phyloP scores from a whole-genome alignment of 805 yeast genomes.

The Schizosaccharomyces japonicus region DNA sequence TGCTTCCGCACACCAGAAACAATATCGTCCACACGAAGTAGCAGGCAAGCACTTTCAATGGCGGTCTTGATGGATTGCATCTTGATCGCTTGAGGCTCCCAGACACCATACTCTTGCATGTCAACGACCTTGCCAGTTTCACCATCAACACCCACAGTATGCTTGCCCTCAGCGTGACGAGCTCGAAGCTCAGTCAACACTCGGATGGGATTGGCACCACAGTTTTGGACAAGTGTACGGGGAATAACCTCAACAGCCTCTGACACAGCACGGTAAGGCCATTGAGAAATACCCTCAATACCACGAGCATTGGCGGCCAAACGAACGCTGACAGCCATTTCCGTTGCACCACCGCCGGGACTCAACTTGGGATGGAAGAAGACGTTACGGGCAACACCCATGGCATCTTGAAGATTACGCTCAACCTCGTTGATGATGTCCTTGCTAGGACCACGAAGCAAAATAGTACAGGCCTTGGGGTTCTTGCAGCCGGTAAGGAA shows the following conservation, averaged over 20 bases:
- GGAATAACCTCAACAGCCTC: slow-evolving; percentile 98
- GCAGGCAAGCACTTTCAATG: slow-evolving; percentile 82
- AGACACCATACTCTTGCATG: slow-evolving; percentile 84
- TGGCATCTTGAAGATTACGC: slow-evolving; percentile 90
- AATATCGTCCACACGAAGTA: slow-evolving; percentile 89
- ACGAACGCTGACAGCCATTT: slow-evolving; percentile 85
- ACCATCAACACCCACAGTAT: slow-evolving; percentile 83
- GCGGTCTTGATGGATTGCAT: slow-evolving; percentile 95
- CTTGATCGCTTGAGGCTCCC: slow-evolving; percentile 98
- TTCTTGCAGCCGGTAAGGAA: slow-evolving; percentile 55
- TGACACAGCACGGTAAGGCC: slow-evolving; percentile 97
- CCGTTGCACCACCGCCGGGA: slow-evolving; percentile 99
- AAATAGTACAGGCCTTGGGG: slow-evolving; percentile 81
- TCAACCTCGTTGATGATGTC: slow-evolving; percentile 91
- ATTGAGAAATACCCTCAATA: slow-evolving; percentile 84
- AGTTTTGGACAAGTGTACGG: slow-evolving; percentile 85
- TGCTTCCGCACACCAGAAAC: slow-evolving; percentile 73
- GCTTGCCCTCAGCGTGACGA: slow-evolving; percentile 69
- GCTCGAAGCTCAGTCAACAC: slow-evolving; percentile 78
- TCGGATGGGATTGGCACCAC: slow-evolving; percentile 91
- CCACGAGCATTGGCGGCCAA: slow-evolving; percentile 75
- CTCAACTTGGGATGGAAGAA: slow-evolving; percentile 80
- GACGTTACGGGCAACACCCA: slow-evolving; percentile 91
- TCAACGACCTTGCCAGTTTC: slow-evolving; percentile 83
- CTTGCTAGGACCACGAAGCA: slow-evolving; percentile 88